Conservation (phyloP, 139 green algal genomes). For the Pedinophyceae sp. region DNA sequence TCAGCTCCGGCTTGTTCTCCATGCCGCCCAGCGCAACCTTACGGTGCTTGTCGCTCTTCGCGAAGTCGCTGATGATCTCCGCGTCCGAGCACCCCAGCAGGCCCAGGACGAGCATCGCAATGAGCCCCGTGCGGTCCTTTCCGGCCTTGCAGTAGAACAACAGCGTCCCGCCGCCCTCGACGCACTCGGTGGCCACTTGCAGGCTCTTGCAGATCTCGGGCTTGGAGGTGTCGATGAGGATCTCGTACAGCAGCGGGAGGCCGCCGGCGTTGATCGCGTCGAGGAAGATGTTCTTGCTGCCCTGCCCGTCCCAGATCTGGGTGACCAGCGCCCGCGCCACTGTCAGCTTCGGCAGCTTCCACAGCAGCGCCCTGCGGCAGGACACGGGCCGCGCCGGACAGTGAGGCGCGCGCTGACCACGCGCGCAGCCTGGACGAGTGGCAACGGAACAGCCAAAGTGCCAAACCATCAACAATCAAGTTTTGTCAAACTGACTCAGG, state of each 20-base stretch:
- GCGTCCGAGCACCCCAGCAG: constrained; percentile 3
- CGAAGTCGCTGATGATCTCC: constrained; percentile 11
- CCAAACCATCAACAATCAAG: too few relatives aligned
- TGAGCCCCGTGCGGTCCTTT: constrained; percentile 15
- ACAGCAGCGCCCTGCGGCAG: not conserved
- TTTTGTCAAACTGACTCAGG: too few relatives aligned
- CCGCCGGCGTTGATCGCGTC: not conserved
- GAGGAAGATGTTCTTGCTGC: not conserved
- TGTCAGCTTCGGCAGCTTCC: too few relatives aligned
- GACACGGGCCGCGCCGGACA: not conserved
- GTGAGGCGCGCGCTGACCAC: not conserved
- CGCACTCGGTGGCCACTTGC: not conserved
- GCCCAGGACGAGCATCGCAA: constrained; percentile 8
- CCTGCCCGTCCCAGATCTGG: not conserved
- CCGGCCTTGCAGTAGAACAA: constrained; percentile 14
- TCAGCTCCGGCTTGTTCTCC: not conserved
- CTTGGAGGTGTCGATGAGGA: not conserved
- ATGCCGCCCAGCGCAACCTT: constrained; percentile 3
- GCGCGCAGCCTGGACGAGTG: too few relatives aligned
- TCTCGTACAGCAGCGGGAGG: not conserved
- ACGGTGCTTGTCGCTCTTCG: not conserved
- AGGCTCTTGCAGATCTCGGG: not conserved
- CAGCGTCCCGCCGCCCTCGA: not conserved
- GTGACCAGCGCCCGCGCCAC: too few relatives aligned
- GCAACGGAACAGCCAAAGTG: too few relatives aligned